Evolutionary conservation across 1,284 basidiomycete species (phyloP).

Genomic region (Pterulicium gracile): DNA sequence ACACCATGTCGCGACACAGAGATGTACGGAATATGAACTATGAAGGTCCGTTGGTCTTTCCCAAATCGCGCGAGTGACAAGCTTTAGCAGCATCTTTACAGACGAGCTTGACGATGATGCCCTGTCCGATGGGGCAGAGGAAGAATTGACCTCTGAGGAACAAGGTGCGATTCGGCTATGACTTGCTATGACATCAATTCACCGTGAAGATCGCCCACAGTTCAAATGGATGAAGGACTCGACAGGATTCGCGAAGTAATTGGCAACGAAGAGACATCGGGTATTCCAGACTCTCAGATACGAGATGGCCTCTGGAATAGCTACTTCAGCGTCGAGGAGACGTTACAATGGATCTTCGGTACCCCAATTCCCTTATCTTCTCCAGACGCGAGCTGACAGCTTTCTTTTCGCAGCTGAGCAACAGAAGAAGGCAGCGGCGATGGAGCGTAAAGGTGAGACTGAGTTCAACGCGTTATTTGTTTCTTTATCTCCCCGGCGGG

Average conservation of each 20-base stretch:
- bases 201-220: conserved; percentile 27
- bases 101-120: conserved; percentile 71
- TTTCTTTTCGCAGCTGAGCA: conserved; percentile 29
- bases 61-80: conserved; percentile 5
- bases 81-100: conserved; percentile 19
- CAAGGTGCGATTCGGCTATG: conserved; percentile 32
- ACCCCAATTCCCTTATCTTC: conserved; percentile 16
- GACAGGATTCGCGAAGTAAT: conserved; percentile 58
- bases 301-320: conserved; percentile 81
- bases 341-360: conserved; percentile 68
- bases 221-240: conserved; percentile 61
- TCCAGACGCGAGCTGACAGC: background rate
- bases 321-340: conserved; percentile 80
- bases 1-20: conserved; percentile 83
- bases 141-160: conserved; percentile 60
- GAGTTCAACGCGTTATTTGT: background rate
- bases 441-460: conserved; percentile 77
- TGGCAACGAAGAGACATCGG: conserved; percentile 54
- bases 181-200: background rate
- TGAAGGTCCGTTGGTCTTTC: conserved; percentile 42
- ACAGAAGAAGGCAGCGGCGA: conserved; percentile 39
- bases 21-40: conserved; percentile 85
- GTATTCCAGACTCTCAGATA: conserved; percentile 67
- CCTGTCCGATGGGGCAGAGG: conserved; percentile 60
- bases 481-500: background rate